Base-by-base conservation (phyloP, 2,329 filamentous ascomycete genomes). In the Chalara sp. region DNA sequence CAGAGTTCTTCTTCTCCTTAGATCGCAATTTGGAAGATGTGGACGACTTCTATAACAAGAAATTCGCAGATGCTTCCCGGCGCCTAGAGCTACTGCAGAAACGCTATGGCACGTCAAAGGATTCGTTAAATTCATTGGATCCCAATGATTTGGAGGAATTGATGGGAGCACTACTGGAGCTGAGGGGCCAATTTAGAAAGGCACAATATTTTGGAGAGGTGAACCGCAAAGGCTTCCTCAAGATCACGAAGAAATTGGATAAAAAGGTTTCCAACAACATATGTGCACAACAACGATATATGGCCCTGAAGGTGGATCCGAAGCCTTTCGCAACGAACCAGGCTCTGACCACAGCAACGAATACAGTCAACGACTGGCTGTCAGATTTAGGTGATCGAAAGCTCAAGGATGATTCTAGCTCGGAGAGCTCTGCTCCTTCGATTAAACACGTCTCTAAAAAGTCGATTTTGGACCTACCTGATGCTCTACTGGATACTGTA, bases 211-310 rank as follows among this genome's bases (percentile, higher is more conserved):
- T 97, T 66, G 92, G 91, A 46, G 92, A 97, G 70, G 92, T 97
- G 63, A 99, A 99, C 68, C 82, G 91, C 48, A 80, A 89, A 57
- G 93, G 93, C 2, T 99, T 99, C 64, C 82, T 95, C 67, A 99
- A 99, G 73, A 99, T 99, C 68, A 96, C 93, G 47, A 99, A 99
- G 75, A 99, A 99, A 71, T 75, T 96, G 44, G 93, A 99, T 71
- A 99, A 99, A 73, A 96, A 95, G 72, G 81, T 96, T 3, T 78
- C 86, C 1, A 37, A 37, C 8, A 78, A 81, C 44, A 81, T 83
- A 4, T 79, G 84, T 47, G 85, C 88, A 0, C 91, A 96, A 72
- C 84, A 88, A 65, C 81, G 84, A 52, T 99, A 97, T 64, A 77
- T 99, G 53, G 83, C 87, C 40, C 89, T 89, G 44, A 96, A 95